A percentile compares a stretch with the other conserved stretches of the same genome.
Evolutionary conservation across 345 rosid species (phyloP).

Genomic region (Linum usitatissimum): DNA sequence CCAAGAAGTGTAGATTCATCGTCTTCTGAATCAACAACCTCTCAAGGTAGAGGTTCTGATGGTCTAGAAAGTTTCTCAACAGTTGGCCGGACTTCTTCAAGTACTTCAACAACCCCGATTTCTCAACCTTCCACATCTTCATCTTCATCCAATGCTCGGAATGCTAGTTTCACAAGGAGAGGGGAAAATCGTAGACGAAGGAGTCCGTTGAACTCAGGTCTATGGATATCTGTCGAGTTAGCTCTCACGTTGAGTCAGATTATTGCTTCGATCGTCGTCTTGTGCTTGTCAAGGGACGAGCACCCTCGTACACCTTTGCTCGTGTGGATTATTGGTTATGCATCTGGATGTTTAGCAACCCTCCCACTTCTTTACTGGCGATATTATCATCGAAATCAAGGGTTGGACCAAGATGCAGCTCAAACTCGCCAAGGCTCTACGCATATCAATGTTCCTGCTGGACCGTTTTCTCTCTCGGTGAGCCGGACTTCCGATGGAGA

Average conservation of each 20-base stretch:
- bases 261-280: constrained; percentile 65
- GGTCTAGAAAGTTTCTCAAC: constrained; percentile 38
- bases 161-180: constrained; percentile 35
- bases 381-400: constrained; percentile 58
- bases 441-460: constrained; percentile 61
- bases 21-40: constrained; percentile 33
- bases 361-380: constrained; percentile 93
- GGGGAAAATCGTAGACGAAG: constrained; percentile 61
- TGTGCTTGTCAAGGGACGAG: constrained; percentile 68
- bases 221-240: constrained; percentile 86
- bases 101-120: constrained; percentile 22
- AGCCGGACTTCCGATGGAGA: constrained; percentile 58
- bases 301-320: constrained; percentile 67
- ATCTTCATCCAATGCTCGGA: constrained; percentile 44
- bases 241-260: constrained; percentile 78
- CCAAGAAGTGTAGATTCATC: constrained; percentile 31
- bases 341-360: constrained; percentile 76
- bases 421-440: constrained; percentile 51
- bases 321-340: constrained; percentile 87
- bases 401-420: constrained; percentile 48
- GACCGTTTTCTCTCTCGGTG: constrained; percentile 65
- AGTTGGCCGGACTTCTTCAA: constrained; percentile 39
- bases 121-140: constrained; percentile 40
- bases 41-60: constrained; percentile 46
- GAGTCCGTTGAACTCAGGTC: constrained; percentile 87